phyloP scores from a whole-genome alignment of 2,329 filamentous ascomycete species.

The Fusarium concolor region DNA sequence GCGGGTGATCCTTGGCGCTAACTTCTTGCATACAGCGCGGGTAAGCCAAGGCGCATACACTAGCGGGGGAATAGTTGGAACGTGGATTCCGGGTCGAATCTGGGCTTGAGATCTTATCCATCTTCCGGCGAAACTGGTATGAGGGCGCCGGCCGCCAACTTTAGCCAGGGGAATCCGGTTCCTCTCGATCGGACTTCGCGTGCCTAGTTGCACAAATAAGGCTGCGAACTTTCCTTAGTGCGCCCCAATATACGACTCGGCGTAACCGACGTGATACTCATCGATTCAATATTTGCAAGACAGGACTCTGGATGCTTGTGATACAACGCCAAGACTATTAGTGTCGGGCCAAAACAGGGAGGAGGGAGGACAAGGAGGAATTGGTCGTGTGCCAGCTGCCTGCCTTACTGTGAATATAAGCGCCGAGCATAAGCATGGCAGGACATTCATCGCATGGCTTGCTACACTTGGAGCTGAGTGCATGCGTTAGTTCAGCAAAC shows the following conservation, averaged over 20 bases:
- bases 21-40: not conserved
- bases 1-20: constrained; percentile 9
- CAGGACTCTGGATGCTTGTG: constrained; percentile 12
- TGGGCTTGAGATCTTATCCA: not conserved
- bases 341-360: constrained; percentile 3
- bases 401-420: not conserved
- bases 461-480: not conserved
- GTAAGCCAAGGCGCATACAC: constrained; percentile 16
- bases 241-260: constrained; percentile 18
- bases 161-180: not conserved
- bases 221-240: constrained; percentile 9
- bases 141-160: not conserved
- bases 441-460: not conserved
- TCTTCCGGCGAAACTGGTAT: not conserved
- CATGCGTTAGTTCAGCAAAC: not conserved
- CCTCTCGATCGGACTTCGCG: not conserved
- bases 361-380: not conserved
- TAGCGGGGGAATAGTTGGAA: not conserved
- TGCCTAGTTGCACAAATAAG: constrained; percentile 20
- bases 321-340: constrained; percentile 18
- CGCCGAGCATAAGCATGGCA: not conserved
- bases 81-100: constrained; percentile 7
- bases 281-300: constrained; percentile 17
- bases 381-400: constrained; percentile 1
- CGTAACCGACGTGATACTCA: constrained; percentile 23